phyloP scores from a whole-genome alignment of 2,329 filamentous ascomycete genomes.

The Colletotrichum acutatum region DNA sequence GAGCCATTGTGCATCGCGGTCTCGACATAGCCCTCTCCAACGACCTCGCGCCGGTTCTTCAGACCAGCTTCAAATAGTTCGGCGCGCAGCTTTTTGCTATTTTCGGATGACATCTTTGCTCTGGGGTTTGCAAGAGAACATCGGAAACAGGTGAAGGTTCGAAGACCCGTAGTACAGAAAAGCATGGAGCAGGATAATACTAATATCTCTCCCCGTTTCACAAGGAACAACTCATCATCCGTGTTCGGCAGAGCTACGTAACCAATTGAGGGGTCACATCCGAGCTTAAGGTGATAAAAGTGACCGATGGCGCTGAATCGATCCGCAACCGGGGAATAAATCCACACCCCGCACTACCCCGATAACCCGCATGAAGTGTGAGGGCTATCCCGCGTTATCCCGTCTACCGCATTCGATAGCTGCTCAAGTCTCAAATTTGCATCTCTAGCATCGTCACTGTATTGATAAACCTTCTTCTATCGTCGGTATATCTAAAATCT shows the following conservation, averaged over 20 bases:
- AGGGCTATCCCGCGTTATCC: neutral
- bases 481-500: neutral
- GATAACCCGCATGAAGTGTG: neutral
- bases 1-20: constrained; percentile 62
- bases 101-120: constrained; percentile 15
- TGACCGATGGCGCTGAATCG: neutral
- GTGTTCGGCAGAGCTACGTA: neutral
- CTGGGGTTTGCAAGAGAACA: neutral
- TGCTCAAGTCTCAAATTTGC: no score
- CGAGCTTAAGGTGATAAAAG: neutral
- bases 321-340: neutral
- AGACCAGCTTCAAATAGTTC: constrained; percentile 69
- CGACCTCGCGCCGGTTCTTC: constrained; percentile 67
- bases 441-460: no score
- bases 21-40: constrained; percentile 69
- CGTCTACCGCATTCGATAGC: neutral
- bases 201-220: neutral
- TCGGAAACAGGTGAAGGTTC: neutral
- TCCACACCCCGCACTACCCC: neutral
- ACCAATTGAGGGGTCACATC: neutral
- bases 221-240: neutral
- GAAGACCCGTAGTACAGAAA: neutral
- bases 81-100: constrained; percentile 18
- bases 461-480: no score
- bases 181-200: neutral